Evolutionary conservation across 2,329 filamentous ascomycete genomes (phyloP), one percentile per base, ranked within the genome.

Genomic region (Shiraia sp.): DNA sequence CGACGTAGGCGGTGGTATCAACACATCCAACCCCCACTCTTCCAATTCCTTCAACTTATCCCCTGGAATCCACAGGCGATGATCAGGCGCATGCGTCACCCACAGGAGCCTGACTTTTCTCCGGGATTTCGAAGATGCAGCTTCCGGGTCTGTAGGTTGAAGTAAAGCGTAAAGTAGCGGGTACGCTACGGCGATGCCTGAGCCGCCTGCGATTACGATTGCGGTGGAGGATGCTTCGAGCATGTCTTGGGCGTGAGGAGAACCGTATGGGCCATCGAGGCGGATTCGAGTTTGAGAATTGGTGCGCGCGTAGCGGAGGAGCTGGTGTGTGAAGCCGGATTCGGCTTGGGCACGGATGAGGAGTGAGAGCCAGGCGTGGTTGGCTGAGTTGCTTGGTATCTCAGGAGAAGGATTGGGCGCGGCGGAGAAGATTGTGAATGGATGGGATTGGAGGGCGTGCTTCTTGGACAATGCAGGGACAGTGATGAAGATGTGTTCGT

Each of bases 221-320:
- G 77, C 73, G 0, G 75, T 71, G 27, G 76, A 69, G 12, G 75
- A 72, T 13, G 75, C 72, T 6, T 72, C 71, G 2, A 86, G 70
- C 57, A 80, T 73, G 13, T 77, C 65, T 12, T 82, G 68, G 0
- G 81, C 78, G 50, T 80, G 76, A 0, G 72, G 68, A 8, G 79
- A 82, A 27, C 83, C 83, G 53, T 87, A 86, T 0, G 83, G 83
- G 0, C 83, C 83, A 50, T 87, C 82, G n/a, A 86, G 63, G 6
- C 78, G 73, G 16, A 85, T 70, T 1, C 47, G 56, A 0, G 78
- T 69, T 2, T 71, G 69, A 5, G 69, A 52, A 42, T 78, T 71
- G 0, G 63, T 53, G 7, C 66, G 68, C 2, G 81, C 80, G 52
- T 81, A 70, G 23, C 68, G 55, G 1, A 85, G 71, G 7, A 86